phyloP scores from a whole-genome alignment of 352 stramenopile genomes.

The Phytopythium mirpurense region DNA sequence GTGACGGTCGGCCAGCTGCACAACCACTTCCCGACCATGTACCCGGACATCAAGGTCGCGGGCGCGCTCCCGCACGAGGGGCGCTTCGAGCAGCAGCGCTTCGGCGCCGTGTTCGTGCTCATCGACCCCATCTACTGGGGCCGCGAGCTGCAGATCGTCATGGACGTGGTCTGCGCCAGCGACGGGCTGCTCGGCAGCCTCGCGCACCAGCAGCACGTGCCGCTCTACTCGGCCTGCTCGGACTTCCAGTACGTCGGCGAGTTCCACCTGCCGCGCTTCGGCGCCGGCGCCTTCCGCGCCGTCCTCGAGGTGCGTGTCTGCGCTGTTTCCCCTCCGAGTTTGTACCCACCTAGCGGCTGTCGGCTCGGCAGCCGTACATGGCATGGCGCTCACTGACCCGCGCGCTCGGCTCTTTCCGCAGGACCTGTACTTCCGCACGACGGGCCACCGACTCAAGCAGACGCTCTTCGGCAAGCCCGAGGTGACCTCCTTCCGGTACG shows the following conservation, averaged over 20 bases:
- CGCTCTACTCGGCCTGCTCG: conserved; percentile 82
- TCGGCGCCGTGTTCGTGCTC: conserved; percentile 68
- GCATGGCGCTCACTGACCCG: neutral
- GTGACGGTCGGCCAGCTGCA: conserved; percentile 75
- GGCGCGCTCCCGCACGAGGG: conserved; percentile 29
- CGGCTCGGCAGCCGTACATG: too few species aligned
- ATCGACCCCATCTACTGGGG: conserved; percentile 80
- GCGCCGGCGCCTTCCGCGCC: conserved; percentile 73
- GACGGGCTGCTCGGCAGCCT: conserved; percentile 39
- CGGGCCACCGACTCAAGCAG: conserved; percentile 64
- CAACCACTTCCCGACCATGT: conserved; percentile 73
- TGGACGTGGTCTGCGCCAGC: conserved; percentile 65
- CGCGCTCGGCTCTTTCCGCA: neutral
- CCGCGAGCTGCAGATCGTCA: conserved; percentile 68
- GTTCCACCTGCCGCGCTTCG: conserved; percentile 78
- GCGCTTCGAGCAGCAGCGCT: conserved; percentile 46
- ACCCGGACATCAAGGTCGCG: conserved; percentile 67
- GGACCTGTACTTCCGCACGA: conserved; percentile 76
- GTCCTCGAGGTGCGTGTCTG: conserved; percentile 51
- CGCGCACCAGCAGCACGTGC: conserved; percentile 50
- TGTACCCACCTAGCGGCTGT: too few species aligned
- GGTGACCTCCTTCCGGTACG: conserved; percentile 65
- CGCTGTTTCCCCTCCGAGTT: too few species aligned
- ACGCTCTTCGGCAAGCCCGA: conserved; percentile 81
- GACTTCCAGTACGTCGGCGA: conserved; percentile 87